Base-by-base conservation (phyloP, 176 grass and related monocot species). In the Microstegium vimineum region DNA sequence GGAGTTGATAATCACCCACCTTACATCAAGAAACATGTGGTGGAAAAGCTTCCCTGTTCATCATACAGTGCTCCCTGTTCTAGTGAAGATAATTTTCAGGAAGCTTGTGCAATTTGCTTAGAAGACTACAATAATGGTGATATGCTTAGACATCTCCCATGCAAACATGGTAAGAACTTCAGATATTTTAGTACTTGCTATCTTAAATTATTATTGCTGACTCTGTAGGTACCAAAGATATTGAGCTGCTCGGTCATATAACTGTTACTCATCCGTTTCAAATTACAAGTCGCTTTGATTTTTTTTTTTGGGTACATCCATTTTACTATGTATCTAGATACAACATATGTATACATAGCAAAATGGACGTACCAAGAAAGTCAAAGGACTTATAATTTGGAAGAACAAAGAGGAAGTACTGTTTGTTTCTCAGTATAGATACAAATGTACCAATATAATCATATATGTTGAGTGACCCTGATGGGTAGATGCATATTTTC, bases 121-220 rank as follows among this genome's bases (percentile, higher is more conserved):
- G 91, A 97, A 84, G 94, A 97, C 68, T 97, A 97, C 84, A 85
- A 65, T 80, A 90, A 87, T 66, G 89, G 91, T 49, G 94, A 97
- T 59, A 90, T 83, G 62, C 71, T 94, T 76, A 89, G 89, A 78
- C 72, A 86, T 86, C 89, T 97, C 75, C 94, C 94, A 59, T 97
- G 94, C 84, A 87, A 86, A 61, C 94, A 94, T 79, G 94, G 94
- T 97, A 93, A 90, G 80, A 37, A 6, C 15, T 46, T 69, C 49
- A 62, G 15, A 37, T 82, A 46, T 76, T 14, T 81, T 11, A 69
- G 6, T 61, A 30, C 59, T 72, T 86, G 18, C 20, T 6, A 16
- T 73, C 34, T 86, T 17, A 71, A 33, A 51, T 34, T 26, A 88
- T 61, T 68, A 15, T 83, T 66, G 20, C 52, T 81, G 8, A 28